Base-by-base conservation (phyloP, 352 stramenopile species). In the Sclerospora graminicola region DNA sequence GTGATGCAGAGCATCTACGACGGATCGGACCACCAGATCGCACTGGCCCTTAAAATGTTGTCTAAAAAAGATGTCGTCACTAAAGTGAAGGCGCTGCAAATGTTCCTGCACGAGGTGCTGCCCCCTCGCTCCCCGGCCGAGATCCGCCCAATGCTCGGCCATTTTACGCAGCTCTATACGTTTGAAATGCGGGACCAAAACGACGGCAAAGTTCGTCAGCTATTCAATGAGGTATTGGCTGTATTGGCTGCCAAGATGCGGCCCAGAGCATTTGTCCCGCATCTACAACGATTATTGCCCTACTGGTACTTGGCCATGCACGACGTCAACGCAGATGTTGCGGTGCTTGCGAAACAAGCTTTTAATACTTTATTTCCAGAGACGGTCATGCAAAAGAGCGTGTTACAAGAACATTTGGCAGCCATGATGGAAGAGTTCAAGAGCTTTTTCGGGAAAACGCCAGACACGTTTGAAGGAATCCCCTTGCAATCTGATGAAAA, bases 301-400 rank as follows among this genome's bases (percentile, higher is more conserved):
- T 85, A 78, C 45, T 92, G 80, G 80, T 69, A 77, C 38, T 48
- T 89, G 34, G 77, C 77, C 6, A 89, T 89, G 77, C 73, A 92
- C 49, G 80, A 92, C 33, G 42, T 67, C 15, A 82, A 77, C 38
- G 38, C 41, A 2, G 77, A 92, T 11, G 72, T 78, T 1, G 70
- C 75, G 5, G 39, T 44, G 6, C 24, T 65, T 15, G 72, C 80
- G 8, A 71, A 39, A 5, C 63, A 69, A 28, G 75, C 75, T 7
- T 74, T 89, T 18, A 55, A 71, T 2, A 42, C 53, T 46, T 49
- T 92, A 11, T 82, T 84, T 18, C 44, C 62, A 1, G 66, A 70
- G 8, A 41, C 44, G 0, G 55, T 60, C 8, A 57, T 55, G 48
- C 40, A 55, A 8, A 35, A 63, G 19, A 51, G 51, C 0, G 63